A percentile compares a stretch with the other conserved stretches of the same genome.
Conservation (phyloP, 2,329 filamentous ascomycete species). For the Clonostachys rhizophaga region DNA sequence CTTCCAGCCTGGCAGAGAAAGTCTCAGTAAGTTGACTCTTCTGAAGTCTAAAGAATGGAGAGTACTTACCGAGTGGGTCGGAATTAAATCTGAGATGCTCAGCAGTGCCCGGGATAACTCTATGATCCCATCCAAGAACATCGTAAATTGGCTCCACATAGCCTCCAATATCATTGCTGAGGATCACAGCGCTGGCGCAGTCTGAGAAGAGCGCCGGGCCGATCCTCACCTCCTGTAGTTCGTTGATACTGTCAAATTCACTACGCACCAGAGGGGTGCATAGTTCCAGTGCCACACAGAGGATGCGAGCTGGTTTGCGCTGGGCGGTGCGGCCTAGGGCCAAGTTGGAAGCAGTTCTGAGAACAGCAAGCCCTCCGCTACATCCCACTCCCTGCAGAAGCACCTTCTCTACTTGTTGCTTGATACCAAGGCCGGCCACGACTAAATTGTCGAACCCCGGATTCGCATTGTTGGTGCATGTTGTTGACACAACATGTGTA, state of each 20-base stretch:
- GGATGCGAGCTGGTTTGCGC: constrained; percentile 53
- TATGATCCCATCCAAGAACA: constrained; percentile 61
- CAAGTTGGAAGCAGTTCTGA: constrained; percentile 62
- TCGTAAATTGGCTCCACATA: constrained; percentile 45
- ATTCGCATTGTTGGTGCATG: constrained; percentile 66
- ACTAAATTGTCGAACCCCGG: constrained; percentile 65
- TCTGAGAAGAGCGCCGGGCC: constrained; percentile 66
- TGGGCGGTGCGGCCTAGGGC: constrained; percentile 58
- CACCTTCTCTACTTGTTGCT: constrained; percentile 57
- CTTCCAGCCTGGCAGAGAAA: constrained; percentile 48
- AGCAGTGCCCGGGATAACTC: constrained; percentile 56
- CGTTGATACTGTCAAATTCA: constrained; percentile 59
- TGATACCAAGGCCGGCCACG: constrained; percentile 51
- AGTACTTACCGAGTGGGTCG: constrained; percentile 48
- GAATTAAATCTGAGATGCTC: constrained; percentile 61
- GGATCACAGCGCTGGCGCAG: constrained; percentile 59
- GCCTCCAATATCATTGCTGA: constrained; percentile 59
- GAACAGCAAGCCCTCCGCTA: constrained; percentile 55
- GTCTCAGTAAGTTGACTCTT: background rate
- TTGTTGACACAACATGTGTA: constrained; percentile 64
- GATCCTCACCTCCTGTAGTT: constrained; percentile 57
- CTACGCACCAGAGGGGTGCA: constrained; percentile 58
- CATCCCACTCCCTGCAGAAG: constrained; percentile 64
- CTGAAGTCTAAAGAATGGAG: too few species aligned
- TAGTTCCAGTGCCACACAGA: constrained; percentile 62